Evolutionary conservation across 2,329 filamentous ascomycete species (phyloP).

Genomic region (Phyllosticta capitalensis): DNA sequence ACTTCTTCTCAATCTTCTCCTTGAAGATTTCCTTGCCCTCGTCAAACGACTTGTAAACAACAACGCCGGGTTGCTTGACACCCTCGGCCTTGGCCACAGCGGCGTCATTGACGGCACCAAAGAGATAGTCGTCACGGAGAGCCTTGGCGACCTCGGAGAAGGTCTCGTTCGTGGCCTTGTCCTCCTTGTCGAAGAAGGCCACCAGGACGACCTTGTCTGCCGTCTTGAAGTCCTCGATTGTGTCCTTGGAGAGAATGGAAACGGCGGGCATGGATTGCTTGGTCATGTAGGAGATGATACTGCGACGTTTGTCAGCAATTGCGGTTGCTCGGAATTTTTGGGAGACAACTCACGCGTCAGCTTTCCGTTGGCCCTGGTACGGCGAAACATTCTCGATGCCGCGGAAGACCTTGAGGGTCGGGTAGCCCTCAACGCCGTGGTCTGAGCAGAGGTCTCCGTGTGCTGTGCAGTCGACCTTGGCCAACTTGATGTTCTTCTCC

Average conservation of each 20-base stretch:
- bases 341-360: slow-evolving; percentile 47
- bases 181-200: slow-evolving; percentile 70
- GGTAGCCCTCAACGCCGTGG: slow-evolving; percentile 93
- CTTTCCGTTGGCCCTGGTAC: slow-evolving; percentile 85
- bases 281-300: slow-evolving; percentile 80
- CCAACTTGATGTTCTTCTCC: slow-evolving; percentile 77
- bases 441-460: slow-evolving; percentile 84
- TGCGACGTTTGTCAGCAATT: slow-evolving; percentile 19
- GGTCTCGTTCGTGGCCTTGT: slow-evolving; percentile 79
- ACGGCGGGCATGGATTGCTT: slow-evolving; percentile 95
- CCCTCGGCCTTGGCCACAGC: slow-evolving; percentile 81
- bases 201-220: slow-evolving; percentile 94
- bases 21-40: slow-evolving; percentile 84
- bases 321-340: neutral
- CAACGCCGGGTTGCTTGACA: slow-evolving; percentile 74
- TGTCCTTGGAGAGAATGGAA: slow-evolving; percentile 70
- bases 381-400: slow-evolving; percentile 70
- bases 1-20: slow-evolving; percentile 68
- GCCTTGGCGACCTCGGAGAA: slow-evolving; percentile 64
- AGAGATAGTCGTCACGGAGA: slow-evolving; percentile 87
- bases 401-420: slow-evolving; percentile 98
- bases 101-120: slow-evolving; percentile 77
- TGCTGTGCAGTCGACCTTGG: slow-evolving; percentile 91
- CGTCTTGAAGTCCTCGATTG: slow-evolving; percentile 91
- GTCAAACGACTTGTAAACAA: slow-evolving; percentile 96